Evolutionary conservation across 2,329 filamentous ascomycete species (phyloP).

Genomic region (Sclerotinia borealis): DNA sequence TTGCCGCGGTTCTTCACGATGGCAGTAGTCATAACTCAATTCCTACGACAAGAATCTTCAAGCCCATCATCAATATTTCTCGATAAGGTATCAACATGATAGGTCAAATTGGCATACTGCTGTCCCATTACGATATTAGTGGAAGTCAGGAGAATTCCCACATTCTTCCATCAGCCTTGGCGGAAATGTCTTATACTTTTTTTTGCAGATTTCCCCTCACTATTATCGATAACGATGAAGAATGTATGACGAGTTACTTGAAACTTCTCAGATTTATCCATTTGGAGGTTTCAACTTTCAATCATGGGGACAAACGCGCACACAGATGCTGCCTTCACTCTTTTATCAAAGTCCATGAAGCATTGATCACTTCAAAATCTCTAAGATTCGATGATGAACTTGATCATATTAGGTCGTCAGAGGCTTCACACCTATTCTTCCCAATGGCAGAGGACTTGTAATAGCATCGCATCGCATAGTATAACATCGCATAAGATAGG

Average conservation of each 20-base stretch:
- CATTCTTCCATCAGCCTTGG: background rate
- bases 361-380: too few relatives aligned
- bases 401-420: too few relatives aligned
- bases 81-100: background rate
- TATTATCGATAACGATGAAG: background rate
- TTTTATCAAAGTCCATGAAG: too few relatives aligned
- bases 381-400: too few relatives aligned
- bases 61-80: background rate
- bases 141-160: conserved; percentile 2
- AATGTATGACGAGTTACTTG: background rate
- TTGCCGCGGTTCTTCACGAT: background rate
- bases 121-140: background rate
- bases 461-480: too few relatives aligned
- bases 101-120: background rate
- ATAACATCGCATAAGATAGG: too few relatives aligned
- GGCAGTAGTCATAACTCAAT: background rate
- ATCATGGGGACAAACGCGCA: background rate
- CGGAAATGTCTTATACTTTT: background rate
- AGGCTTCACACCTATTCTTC: too few relatives aligned
- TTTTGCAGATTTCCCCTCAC: background rate
- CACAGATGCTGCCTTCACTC: too few relatives aligned
- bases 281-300: background rate
- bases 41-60: background rate
- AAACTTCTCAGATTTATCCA: background rate
- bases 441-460: too few relatives aligned